A percentile compares a stretch with the other conserved stretches of the same genome.
Conservation (phyloP, 1,284 basidiomycete genomes). For the Cutaneotrichosporon sp. region DNA sequence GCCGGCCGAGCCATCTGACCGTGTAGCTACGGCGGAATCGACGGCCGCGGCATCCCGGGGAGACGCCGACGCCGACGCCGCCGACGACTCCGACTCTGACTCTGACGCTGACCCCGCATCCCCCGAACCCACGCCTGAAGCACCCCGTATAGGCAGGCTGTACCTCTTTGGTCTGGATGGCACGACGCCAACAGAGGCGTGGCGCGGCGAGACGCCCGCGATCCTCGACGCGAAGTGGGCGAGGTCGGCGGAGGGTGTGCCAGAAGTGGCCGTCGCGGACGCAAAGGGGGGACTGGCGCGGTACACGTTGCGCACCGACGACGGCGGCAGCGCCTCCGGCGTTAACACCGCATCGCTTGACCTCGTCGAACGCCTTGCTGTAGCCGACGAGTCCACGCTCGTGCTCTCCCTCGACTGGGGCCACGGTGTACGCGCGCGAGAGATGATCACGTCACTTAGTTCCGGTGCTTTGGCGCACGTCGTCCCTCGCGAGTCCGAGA, state of each 20-base stretch:
- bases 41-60: background rate
- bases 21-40: no score
- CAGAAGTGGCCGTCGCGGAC: constrained; percentile 64
- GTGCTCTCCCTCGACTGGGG: constrained; percentile 53
- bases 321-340: no score
- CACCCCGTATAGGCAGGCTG: constrained; percentile 53
- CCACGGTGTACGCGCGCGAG: background rate
- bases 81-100: constrained; percentile 37
- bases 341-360: background rate
- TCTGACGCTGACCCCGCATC: constrained; percentile 25
- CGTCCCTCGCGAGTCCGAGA: constrained; percentile 48
- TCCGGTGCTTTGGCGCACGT: constrained; percentile 66
- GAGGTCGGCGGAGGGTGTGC: background rate
- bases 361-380: constrained; percentile 50
- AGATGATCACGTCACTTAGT: constrained; percentile 73
- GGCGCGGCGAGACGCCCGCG: constrained; percentile 69
- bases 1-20: no score
- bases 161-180: constrained; percentile 15
- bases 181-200: constrained; percentile 51
- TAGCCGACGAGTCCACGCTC: constrained; percentile 5
- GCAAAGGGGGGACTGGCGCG: constrained; percentile 72
- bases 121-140: constrained; percentile 35
- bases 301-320: constrained; percentile 49
- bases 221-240: constrained; percentile 93
- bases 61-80: background rate